A percentile compares a stretch with the other conserved stretches of the same genome.
Conservation (phyloP, 805 yeast species). For the Lipomyces orientalis region DNA sequence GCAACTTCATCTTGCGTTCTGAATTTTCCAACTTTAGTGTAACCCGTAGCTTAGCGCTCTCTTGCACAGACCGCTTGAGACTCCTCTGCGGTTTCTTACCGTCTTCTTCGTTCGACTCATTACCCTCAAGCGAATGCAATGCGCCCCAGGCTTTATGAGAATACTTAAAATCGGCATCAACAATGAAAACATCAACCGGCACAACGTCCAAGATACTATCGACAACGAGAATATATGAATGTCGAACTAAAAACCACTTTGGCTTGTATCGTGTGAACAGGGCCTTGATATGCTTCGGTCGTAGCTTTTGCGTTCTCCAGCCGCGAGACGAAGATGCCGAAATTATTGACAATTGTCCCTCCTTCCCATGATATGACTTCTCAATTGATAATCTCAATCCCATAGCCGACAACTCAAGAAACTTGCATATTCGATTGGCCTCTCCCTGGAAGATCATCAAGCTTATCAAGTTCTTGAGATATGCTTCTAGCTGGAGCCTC, state of each 20-base stretch:
- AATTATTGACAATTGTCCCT: conserved; percentile 80
- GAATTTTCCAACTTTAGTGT: conserved; percentile 61
- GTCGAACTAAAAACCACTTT: conserved; percentile 90
- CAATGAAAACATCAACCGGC: conserved; percentile 87
- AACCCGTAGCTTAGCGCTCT: conserved; percentile 38
- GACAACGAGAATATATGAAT: conserved; percentile 83
- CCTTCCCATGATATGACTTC: conserved; percentile 81
- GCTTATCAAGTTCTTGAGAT: conserved; percentile 65
- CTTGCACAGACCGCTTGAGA: conserved; percentile 26
- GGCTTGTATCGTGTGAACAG: conserved; percentile 90
- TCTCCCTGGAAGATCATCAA: conserved; percentile 75
- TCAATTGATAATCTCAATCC: conserved; percentile 84
- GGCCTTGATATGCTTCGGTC: conserved; percentile 74
- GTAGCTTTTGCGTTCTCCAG: conserved; percentile 92
- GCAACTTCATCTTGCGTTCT: conserved; percentile 76
- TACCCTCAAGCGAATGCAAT: conserved; percentile 14
- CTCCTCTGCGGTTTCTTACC: background rate
- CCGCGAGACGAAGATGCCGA: conserved; percentile 89
- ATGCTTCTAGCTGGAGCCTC: conserved; percentile 60
- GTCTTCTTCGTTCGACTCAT: conserved; percentile 26
- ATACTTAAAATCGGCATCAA: conserved; percentile 76
- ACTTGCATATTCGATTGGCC: conserved; percentile 80
- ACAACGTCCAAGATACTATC: conserved; percentile 85
- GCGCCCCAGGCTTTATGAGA: conserved; percentile 42
- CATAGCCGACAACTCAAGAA: conserved; percentile 87